Conservation (phyloP, 192 early-diverging fungal genomes). For the Coemansia umbellata region DNA sequence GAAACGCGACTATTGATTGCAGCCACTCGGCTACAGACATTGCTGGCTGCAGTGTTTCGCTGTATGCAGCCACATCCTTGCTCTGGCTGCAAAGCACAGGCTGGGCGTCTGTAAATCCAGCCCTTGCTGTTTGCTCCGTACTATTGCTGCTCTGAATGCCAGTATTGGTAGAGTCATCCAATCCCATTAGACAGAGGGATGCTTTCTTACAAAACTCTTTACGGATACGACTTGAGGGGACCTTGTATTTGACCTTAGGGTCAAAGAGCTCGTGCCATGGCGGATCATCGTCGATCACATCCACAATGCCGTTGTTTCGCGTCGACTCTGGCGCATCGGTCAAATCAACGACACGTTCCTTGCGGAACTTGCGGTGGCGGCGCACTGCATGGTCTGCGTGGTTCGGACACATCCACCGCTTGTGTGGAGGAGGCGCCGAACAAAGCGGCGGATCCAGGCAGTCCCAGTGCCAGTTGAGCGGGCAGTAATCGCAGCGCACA, state of each 20-base stretch:
- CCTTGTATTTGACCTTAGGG: slow-evolving; percentile 42
- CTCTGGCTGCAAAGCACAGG: no score
- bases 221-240: slow-evolving; percentile 29
- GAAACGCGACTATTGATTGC: slow-evolving; percentile 33
- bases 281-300: slow-evolving; percentile 46
- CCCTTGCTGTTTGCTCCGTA: no score
- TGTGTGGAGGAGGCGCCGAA: slow-evolving; percentile 32
- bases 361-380: slow-evolving; percentile 44
- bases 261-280: slow-evolving; percentile 37
- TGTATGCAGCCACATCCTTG: background rate
- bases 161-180: background rate
- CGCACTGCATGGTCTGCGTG: slow-evolving; percentile 45
- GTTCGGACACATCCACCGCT: slow-evolving; percentile 51
- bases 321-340: slow-evolving; percentile 17
- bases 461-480: slow-evolving; percentile 51
- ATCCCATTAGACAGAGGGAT: background rate
- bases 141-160: background rate
- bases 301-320: slow-evolving; percentile 42
- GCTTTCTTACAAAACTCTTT: slow-evolving; percentile 21
- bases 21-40: slow-evolving; percentile 31
- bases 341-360: slow-evolving; percentile 41
- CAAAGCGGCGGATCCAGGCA: slow-evolving; percentile 48
- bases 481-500: slow-evolving; percentile 49
- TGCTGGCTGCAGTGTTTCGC: background rate
- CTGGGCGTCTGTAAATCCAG: no score